Conservation (phyloP, 2,329 filamentous ascomycete species). For the Cordyceps javanica region DNA sequence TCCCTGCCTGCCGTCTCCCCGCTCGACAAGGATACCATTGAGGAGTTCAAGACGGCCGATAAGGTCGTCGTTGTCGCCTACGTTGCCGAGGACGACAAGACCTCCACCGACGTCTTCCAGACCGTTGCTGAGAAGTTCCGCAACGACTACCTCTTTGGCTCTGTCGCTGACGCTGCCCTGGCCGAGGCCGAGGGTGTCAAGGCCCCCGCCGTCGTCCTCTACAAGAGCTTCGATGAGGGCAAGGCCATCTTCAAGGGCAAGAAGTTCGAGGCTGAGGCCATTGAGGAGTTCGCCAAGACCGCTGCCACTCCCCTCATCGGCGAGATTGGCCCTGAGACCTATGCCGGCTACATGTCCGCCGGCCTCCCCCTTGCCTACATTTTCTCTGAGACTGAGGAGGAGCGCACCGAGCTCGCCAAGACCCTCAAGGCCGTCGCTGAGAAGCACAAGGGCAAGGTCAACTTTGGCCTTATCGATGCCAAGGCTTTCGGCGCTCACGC, state of each 20-base stretch:
- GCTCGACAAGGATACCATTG: slow-evolving; percentile 73
- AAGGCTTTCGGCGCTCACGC: slow-evolving; percentile 91
- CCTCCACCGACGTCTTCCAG: slow-evolving; percentile 78
- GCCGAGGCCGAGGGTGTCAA: slow-evolving; percentile 88
- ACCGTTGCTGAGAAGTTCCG: slow-evolving; percentile 68
- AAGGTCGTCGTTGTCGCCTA: slow-evolving; percentile 93
- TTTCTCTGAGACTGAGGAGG: slow-evolving; percentile 87
- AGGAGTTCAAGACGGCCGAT: slow-evolving; percentile 96
- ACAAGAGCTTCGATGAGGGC: slow-evolving; percentile 97
- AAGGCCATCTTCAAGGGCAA: slow-evolving; percentile 72
- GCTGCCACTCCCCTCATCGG: slow-evolving; percentile 85
- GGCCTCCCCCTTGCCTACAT: slow-evolving; percentile 95
- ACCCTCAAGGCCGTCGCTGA: slow-evolving; percentile 80
- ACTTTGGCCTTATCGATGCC: slow-evolving; percentile 97
- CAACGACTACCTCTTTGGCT: slow-evolving; percentile 89
- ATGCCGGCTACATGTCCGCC: slow-evolving; percentile 87
- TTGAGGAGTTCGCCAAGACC: slow-evolving; percentile 77
- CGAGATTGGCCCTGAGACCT: slow-evolving; percentile 95
- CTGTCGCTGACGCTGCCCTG: slow-evolving; percentile 73
- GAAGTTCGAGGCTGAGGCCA: slow-evolving; percentile 73
- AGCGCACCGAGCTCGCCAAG: slow-evolving; percentile 72
- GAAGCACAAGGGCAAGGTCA: slow-evolving; percentile 89
- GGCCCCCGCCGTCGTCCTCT: slow-evolving; percentile 81
- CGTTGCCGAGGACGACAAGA: slow-evolving; percentile 73
- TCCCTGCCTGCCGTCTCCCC: slow-evolving; percentile 84